Conservation (phyloP, 495 filamentous ascomycete genomes). For the Neurospora sp. region DNA sequence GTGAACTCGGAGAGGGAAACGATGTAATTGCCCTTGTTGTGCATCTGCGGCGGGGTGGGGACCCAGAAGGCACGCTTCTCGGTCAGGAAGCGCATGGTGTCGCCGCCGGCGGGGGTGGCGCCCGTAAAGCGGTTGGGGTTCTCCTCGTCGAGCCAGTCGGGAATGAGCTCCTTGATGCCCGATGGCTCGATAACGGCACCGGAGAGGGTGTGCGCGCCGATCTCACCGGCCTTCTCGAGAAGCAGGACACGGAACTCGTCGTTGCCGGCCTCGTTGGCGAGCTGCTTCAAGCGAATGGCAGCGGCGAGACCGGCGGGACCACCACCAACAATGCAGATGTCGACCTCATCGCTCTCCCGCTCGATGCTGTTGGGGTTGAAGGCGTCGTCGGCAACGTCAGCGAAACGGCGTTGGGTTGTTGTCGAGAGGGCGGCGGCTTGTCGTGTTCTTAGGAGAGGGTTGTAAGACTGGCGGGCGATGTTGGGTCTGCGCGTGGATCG, state of each 20-base stretch:
- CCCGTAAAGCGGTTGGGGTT: conserved; percentile 78
- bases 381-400: conserved; percentile 40
- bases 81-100: conserved; percentile 94
- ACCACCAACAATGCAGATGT: conserved; percentile 94
- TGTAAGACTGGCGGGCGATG: not conserved
- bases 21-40: conserved; percentile 97
- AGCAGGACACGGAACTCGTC: conserved; percentile 90
- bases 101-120: conserved; percentile 69
- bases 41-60: conserved; percentile 91
- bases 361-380: conserved; percentile 69
- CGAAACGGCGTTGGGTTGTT: conserved; percentile 40
- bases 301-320: conserved; percentile 87
- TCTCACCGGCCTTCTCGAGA: conserved; percentile 89
- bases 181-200: conserved; percentile 91
- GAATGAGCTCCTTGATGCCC: conserved; percentile 81
- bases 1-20: conserved; percentile 87
- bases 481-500: not conserved
- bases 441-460: not conserved
- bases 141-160: conserved; percentile 82
- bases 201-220: conserved; percentile 91
- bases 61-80: conserved; percentile 66
- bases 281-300: conserved; percentile 90
- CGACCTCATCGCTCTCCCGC: conserved; percentile 84
- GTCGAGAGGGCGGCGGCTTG: conserved; percentile 12
- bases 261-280: conserved; percentile 91